Conservation (phyloP, 371 early-diverging fungal species). For the Mortierella sp. region DNA sequence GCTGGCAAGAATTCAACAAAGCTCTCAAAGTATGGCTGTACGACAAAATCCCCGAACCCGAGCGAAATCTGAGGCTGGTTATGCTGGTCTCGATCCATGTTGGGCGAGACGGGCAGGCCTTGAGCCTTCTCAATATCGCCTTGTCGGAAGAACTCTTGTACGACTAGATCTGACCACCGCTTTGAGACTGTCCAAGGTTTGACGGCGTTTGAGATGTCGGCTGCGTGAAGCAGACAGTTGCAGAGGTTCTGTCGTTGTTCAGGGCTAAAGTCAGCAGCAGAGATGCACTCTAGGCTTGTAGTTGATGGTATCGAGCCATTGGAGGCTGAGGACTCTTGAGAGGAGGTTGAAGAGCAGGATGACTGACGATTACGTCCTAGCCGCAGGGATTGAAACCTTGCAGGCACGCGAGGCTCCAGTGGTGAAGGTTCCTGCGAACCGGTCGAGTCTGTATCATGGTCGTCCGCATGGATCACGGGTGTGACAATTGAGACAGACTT, state of each 20-base stretch:
- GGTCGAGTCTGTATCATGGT: no score
- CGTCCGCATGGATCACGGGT: no score
- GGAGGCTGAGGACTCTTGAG: slow-evolving; percentile 3
- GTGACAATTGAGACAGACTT: no score
- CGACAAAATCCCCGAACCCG: slow-evolving; percentile 87
- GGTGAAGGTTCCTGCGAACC: no score
- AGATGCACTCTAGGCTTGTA: background rate
- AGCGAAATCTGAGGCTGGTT: slow-evolving; percentile 82
- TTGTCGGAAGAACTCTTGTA: slow-evolving; percentile 87
- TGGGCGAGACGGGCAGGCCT: slow-evolving; percentile 83
- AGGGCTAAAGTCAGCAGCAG: slow-evolving; percentile 26
- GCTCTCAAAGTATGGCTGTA: slow-evolving; percentile 85
- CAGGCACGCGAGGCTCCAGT: no score
- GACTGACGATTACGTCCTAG: background rate
- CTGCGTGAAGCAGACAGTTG: slow-evolving; percentile 82
- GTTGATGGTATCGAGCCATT: background rate
- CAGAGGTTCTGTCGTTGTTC: slow-evolving; percentile 71
- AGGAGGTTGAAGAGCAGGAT: slow-evolving; percentile 4
- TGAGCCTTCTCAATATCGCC: slow-evolving; percentile 83
- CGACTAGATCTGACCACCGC: slow-evolving; percentile 87
- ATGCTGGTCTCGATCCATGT: slow-evolving; percentile 83
- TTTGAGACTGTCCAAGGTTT: slow-evolving; percentile 87
- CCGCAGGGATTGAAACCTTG: no score
- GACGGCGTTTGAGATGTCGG: slow-evolving; percentile 90
- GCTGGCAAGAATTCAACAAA: slow-evolving; percentile 80